Base-by-base conservation (phyloP, 164 flowering plant genomes). In the Vitis labrusca region DNA sequence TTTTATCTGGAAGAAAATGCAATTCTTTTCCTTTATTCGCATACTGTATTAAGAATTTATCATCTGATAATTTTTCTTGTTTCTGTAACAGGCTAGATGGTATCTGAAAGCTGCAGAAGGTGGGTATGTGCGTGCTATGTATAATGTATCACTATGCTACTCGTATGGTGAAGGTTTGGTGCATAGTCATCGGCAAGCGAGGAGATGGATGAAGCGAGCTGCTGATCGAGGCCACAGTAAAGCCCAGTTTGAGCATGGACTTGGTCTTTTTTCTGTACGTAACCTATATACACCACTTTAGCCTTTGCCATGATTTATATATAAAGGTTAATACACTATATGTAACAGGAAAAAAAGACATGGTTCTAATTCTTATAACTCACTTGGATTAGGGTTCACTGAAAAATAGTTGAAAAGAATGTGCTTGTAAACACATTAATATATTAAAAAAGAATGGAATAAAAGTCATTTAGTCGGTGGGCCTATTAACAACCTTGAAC, bases 111-210 rank as follows among this genome's bases (percentile, higher is more conserved):
- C 98, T 58, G 99, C 98, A n/a, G 91, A 85, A 75, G 91, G 94
- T 71, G 98, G 99, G 17, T 91, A 95, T 84, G 83, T 74, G 48
- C 97, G 98, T 68, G 98, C 99, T 30, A 95, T 95, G 99, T 93
- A 93, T 72, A 95, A 95, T 78, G 73, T 82, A 14, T 80, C 97
- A 10, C 73, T 93, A 52, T 93, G 98, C 84, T 95, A 89, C 83
- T 81, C 85, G 0, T 68, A 67, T 61, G 99, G 98, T n/a, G 93
- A 91, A 78, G 98, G 99, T 52, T 65, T 93, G 57, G 16, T 29
- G 1, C 85, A 69, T 15, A 88, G 70, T 69, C 87, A 81, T 71
- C 75, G 70, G 10, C 85, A 79, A 60, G 91, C 97, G 49, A 86
- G 80, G 71, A 93, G 82, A 65, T 95, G 99, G 98, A 90, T 95